Conservation (phyloP, 2,329 filamentous ascomycete genomes). For the Dryadomyces sulphureus region DNA sequence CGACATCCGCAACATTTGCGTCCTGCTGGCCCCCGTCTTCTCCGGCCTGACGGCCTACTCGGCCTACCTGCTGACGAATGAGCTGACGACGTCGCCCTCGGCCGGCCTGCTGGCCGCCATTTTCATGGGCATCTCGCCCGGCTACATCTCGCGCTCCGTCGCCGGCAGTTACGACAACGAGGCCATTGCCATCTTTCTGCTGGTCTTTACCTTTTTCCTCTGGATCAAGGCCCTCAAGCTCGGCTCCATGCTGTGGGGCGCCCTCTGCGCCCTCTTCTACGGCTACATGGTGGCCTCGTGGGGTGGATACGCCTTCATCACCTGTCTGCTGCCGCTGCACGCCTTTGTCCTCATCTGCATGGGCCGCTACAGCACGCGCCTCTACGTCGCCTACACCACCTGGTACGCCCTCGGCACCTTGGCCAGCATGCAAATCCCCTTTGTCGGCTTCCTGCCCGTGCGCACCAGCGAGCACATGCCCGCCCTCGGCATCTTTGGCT, state of each 20-base stretch:
- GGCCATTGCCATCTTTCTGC: constrained; percentile 95
- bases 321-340: constrained; percentile 87
- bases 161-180: constrained; percentile 97
- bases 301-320: constrained; percentile 99
- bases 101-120: constrained; percentile 85
- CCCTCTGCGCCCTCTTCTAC: constrained; percentile 87
- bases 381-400: constrained; percentile 94
- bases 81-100: constrained; percentile 91
- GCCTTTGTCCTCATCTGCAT: constrained; percentile 89
- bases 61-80: constrained; percentile 86
- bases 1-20: constrained; percentile 97
- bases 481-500: constrained; percentile 85
- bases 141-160: constrained; percentile 95
- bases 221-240: constrained; percentile 99
- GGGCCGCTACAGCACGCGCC: constrained; percentile 84
- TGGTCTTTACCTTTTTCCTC: constrained; percentile 96
- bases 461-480: constrained; percentile 98
- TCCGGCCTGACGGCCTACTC: constrained; percentile 89
- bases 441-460: constrained; percentile 92
- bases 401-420: constrained; percentile 96
- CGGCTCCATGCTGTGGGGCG: constrained; percentile 93
- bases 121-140: constrained; percentile 96
- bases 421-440: constrained; percentile 98
- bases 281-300: constrained; percentile 99
- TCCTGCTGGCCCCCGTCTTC: constrained; percentile 85